Conservation (phyloP, 257 asterid species). For the Petunia axillaris region DNA sequence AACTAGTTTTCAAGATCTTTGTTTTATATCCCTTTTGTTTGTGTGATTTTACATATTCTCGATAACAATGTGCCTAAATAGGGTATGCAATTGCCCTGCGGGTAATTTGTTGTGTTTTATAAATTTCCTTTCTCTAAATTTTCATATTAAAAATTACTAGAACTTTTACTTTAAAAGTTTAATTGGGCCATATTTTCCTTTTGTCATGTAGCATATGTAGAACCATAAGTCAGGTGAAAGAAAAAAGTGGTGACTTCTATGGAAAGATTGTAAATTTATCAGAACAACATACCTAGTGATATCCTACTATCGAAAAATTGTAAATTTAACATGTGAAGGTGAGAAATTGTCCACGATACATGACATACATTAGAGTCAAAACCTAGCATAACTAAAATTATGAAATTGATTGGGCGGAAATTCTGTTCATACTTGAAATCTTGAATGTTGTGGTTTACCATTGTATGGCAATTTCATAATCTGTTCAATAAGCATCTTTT, state of each 20-base stretch:
- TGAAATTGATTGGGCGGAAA: background rate
- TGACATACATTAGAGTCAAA: background rate
- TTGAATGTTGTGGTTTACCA: no score
- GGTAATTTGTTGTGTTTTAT: background rate
- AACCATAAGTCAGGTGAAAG: no score
- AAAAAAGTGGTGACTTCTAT: background rate
- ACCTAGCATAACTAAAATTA: background rate
- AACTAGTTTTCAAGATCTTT: background rate
- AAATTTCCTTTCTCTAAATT: background rate
- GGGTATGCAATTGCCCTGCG: background rate
- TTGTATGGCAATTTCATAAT: no score
- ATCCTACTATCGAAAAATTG: background rate
- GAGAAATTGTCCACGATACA: background rate
- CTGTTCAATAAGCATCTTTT: no score
- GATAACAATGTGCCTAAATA: background rate
- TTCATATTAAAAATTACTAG: no score
- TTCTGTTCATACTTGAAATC: no score
- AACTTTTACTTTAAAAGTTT: no score
- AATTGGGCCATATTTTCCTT: no score
- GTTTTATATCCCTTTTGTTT: background rate
- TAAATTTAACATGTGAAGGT: background rate
- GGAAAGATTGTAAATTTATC: background rate
- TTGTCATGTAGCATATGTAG: no score
- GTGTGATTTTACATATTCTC: background rate
- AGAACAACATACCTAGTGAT: background rate